phyloP scores from a whole-genome alignment of 202 grass and related monocot genomes.

The Elaeis oleifera region DNA sequence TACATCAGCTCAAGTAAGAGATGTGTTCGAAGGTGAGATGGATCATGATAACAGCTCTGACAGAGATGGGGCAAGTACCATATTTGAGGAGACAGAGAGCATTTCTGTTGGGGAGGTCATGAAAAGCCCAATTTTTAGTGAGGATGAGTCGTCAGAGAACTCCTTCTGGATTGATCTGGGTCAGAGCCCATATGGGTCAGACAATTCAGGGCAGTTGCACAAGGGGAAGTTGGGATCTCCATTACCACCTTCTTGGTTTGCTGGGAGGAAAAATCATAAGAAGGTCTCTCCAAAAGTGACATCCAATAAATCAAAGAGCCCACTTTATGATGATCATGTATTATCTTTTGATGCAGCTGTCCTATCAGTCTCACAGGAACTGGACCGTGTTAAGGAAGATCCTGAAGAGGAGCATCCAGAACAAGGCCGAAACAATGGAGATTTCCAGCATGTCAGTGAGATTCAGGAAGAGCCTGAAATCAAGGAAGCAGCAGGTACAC shows the following conservation, averaged over 20 bases:
- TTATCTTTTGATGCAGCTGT: conserved; percentile 94
- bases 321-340: conserved; percentile 62
- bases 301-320: conserved; percentile 68
- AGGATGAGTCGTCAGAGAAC: conserved; percentile 79
- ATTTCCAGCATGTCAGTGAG: conserved; percentile 59
- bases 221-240: conserved; percentile 87
- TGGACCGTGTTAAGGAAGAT: conserved; percentile 53
- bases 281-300: conserved; percentile 45
- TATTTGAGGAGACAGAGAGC: conserved; percentile 94
- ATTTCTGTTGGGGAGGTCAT: conserved; percentile 85
- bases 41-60: conserved; percentile 94
- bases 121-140: conserved; percentile 95
- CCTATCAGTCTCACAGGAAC: conserved; percentile 69
- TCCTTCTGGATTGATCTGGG: conserved; percentile 98
- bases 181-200: conserved; percentile 72
- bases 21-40: conserved; percentile 81
- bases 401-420: conserved; percentile 40
- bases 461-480: conserved; percentile 76
- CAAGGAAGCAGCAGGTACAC: conserved; percentile 35
- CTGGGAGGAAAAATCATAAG: conserved; percentile 57
- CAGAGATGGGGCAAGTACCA: conserved; percentile 84
- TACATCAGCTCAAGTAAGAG: conserved; percentile 81
- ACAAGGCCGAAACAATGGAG: conserved; percentile 38
- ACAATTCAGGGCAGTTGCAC: conserved; percentile 54
- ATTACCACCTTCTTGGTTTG: conserved; percentile 73